These are phyloP conservation scores for Macaranga tanarius DNA, from an alignment of 441 rosid genomes.

Conservation along the genomic window DNA sequence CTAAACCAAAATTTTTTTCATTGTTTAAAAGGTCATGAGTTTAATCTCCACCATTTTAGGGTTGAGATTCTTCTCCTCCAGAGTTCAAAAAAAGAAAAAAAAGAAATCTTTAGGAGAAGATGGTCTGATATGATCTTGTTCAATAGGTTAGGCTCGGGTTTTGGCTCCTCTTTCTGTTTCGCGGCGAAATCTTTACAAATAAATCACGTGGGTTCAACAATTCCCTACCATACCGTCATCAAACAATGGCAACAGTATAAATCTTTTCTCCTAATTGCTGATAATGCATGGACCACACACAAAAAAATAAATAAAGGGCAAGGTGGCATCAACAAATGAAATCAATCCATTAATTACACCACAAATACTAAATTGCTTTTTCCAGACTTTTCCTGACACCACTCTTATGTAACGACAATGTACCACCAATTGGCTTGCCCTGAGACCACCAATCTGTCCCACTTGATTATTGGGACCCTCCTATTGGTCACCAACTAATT, in stretches of 20 bases:
- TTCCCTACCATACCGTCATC: no score
- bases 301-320: neutral
- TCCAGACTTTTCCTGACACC: slow-evolving; percentile 21
- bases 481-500: slow-evolving; percentile 6
- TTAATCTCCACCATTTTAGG: no score
- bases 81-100: no score
- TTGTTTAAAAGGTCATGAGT: no score
- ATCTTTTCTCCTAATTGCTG: neutral
- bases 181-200: no score
- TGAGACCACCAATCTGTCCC: slow-evolving; percentile 13
- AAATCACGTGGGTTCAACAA: no score
- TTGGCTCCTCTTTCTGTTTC: no score
- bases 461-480: slow-evolving; percentile 20
- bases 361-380: slow-evolving; percentile 15
- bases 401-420: neutral
- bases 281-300: slow-evolving; percentile 24
- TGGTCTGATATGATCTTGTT: no score
- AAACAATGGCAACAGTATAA: neutral
- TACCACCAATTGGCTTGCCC: slow-evolving; percentile 15
- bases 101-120: no score
- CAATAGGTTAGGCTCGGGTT: no score
- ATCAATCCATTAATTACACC: slow-evolving; percentile 15
- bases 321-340: slow-evolving; percentile 22
- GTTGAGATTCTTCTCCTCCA: no score
- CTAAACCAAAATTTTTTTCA: no score